Evolutionary conservation across 1,284 basidiomycete genomes (phyloP).

Genomic region (Blastosporella zonata): DNA sequence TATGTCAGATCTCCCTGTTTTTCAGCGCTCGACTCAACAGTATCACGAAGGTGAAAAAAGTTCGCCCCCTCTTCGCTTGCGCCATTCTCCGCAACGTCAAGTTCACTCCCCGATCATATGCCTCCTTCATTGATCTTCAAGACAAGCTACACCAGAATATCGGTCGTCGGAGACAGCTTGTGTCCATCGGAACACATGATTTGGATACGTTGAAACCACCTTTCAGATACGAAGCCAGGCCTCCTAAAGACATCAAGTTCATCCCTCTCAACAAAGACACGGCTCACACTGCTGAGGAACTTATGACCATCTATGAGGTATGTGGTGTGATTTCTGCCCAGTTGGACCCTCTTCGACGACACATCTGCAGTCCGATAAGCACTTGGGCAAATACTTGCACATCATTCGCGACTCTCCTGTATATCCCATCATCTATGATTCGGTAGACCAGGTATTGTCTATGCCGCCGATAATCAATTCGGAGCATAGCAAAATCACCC

Average conservation of each 20-base stretch:
- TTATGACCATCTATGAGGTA: conserved; percentile 92
- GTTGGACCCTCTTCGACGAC: background rate
- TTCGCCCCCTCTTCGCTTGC: conserved; percentile 90
- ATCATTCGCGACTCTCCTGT: conserved; percentile 95
- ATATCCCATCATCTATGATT: conserved; percentile 97
- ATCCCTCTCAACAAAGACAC: conserved; percentile 78
- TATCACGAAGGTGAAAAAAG: conserved; percentile 62
- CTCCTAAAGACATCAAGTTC: conserved; percentile 91
- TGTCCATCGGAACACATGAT: conserved; percentile 98
- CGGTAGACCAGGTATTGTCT: conserved; percentile 82
- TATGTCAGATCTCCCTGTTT: conserved; percentile 24
- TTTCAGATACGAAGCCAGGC: conserved; percentile 89
- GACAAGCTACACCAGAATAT: conserved; percentile 99
- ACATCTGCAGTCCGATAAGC: conserved; percentile 78
- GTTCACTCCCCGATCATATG: conserved; percentile 88
- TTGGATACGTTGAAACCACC: conserved; percentile 86
- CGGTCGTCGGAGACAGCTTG: conserved; percentile 86
- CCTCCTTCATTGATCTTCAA: conserved; percentile 97
- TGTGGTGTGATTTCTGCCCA: background rate
- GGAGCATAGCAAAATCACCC: conserved; percentile 94
- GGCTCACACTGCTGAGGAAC: conserved; percentile 75
- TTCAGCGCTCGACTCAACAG: background rate
- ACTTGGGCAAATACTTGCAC: conserved; percentile 84
- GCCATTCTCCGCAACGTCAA: conserved; percentile 89
- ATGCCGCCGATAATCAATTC: conserved; percentile 99